Evolutionary conservation across 768 basidiomycete genomes (phyloP).

Genomic region (Boletus rufocinnamomeus): DNA sequence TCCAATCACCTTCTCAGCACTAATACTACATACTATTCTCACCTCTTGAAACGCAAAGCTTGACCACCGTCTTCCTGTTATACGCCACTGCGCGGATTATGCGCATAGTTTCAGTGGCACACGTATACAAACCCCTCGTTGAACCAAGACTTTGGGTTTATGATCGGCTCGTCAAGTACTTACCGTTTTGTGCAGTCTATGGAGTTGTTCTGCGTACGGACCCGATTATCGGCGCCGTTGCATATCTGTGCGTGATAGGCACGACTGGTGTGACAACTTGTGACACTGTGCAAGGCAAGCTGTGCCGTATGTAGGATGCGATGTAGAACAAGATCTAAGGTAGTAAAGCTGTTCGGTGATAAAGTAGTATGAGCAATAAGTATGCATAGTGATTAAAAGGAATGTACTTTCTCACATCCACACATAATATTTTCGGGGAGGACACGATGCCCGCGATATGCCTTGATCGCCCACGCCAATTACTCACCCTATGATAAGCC

Average conservation of each 20-base stretch:
- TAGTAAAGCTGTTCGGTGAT: no score
- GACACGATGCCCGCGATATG: no score
- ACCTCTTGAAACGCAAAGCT: constrained; percentile 5
- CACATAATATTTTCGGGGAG: no score
- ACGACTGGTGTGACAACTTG: no score
- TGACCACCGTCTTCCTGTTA: constrained; percentile 3
- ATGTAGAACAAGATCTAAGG: no score
- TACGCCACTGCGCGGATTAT: constrained; percentile 6
- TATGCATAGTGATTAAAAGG: no score
- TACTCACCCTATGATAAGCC: no score
- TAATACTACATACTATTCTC: constrained; percentile 1
- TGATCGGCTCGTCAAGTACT: neutral
- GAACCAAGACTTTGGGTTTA: neutral
- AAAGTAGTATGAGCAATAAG: no score
- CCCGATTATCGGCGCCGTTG: constrained; percentile 18
- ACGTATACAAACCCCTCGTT: neutral
- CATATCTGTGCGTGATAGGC: neutral
- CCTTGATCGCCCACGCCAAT: no score
- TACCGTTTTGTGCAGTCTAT: neutral
- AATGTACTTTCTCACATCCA: no score
- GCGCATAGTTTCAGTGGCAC: neutral
- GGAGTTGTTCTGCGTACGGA: neutral
- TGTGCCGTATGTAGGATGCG: no score
- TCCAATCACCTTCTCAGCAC: neutral
- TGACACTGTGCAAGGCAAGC: no score